phyloP scores from a whole-genome alignment of 2,329 filamentous ascomycete genomes.

The Colletotrichum lindemuthianum region DNA sequence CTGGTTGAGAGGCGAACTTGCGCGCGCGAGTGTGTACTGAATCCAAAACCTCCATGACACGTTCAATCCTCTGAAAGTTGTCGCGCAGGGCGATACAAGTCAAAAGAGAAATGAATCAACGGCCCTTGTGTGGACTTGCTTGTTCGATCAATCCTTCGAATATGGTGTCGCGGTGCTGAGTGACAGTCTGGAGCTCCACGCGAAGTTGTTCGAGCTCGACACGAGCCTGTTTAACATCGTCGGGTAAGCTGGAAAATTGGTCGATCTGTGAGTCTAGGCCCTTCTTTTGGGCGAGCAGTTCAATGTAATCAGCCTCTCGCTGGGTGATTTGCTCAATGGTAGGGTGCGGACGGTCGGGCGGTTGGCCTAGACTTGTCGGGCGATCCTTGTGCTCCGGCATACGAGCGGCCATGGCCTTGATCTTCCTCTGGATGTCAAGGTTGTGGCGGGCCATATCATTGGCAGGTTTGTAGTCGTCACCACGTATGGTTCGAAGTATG shows the following conservation, averaged over 20 bases:
- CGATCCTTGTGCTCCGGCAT: slow-evolving; percentile 74
- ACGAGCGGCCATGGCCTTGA: slow-evolving; percentile 73
- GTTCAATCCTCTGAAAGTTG: too few species aligned
- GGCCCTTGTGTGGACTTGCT: slow-evolving; percentile 62
- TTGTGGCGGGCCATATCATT: slow-evolving; percentile 74
- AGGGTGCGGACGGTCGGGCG: slow-evolving; percentile 49
- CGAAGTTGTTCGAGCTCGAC: slow-evolving; percentile 76
- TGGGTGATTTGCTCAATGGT: slow-evolving; percentile 67
- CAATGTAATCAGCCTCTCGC: slow-evolving; percentile 68
- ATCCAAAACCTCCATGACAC: too few species aligned
- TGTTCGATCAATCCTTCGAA: slow-evolving; percentile 79
- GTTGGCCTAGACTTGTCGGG: slow-evolving; percentile 53
- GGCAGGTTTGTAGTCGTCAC: slow-evolving; percentile 62
- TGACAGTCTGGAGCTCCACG: slow-evolving; percentile 69
- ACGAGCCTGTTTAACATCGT: slow-evolving; percentile 74
- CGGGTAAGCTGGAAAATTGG: slow-evolving; percentile 77
- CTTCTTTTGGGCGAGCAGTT: slow-evolving; percentile 66
- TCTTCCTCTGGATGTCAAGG: slow-evolving; percentile 76
- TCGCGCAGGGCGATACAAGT: too few species aligned
- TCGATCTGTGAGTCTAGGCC: slow-evolving; percentile 70
- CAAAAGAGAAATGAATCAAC: slow-evolving; percentile 39
- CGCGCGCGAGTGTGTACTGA: slow-evolving; percentile 37
- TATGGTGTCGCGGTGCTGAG: slow-evolving; percentile 72
- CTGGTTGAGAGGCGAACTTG: slow-evolving; percentile 34
- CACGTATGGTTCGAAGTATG: slow-evolving; percentile 55